Base-by-base conservation (phyloP, 179 eudicot species). In the Spinacia oleracea region DNA sequence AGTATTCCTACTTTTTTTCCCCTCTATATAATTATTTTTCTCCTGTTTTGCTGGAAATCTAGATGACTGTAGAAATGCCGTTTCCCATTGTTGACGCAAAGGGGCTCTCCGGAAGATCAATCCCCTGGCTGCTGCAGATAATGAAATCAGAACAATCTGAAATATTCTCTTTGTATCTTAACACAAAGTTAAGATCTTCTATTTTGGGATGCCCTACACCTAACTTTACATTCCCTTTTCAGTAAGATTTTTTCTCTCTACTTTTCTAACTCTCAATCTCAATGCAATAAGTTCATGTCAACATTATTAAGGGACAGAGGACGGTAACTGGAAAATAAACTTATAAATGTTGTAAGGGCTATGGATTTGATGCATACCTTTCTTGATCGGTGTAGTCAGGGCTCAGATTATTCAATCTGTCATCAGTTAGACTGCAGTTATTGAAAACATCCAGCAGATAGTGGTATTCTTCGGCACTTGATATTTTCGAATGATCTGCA, bases 51-150 rank as follows among this genome's bases (percentile, higher is more conserved):
- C 71, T 29, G 73, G 25, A 62, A 43, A 69, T 10, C 84, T 76
- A 86, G 58, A 77, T 77, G 81, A 77, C 75, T 31, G 83, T 53
- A 11, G 82, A 80, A 38, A 83, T 81, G 82, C 82, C 31, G 71
- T 64, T 78, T 63, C 78, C 82, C 56, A 67, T 64, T n/a, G 82
- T 65, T 35, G 82, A 51, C 11, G 81, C 74, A 65, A 83, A 86
- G 27, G 85, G 83, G 76, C 81, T 83, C 62, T 83, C 86, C 0
- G 86, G 86, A 76, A 83, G 84, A 72, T 81, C 53, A 29, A 81
- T 79, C 64, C 78, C 83, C 29, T 72, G 83, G 70, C 79, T 86
- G 86, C 78, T 70, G 58, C 14, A 59, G 11, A 70, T 2, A 79
- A 40, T 5, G 56, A 38, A 60, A 23, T 34, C 6, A 72, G 75